phyloP scores from a whole-genome alignment of 139 green algal genomes.

The Zygnema circumcarinatum region DNA sequence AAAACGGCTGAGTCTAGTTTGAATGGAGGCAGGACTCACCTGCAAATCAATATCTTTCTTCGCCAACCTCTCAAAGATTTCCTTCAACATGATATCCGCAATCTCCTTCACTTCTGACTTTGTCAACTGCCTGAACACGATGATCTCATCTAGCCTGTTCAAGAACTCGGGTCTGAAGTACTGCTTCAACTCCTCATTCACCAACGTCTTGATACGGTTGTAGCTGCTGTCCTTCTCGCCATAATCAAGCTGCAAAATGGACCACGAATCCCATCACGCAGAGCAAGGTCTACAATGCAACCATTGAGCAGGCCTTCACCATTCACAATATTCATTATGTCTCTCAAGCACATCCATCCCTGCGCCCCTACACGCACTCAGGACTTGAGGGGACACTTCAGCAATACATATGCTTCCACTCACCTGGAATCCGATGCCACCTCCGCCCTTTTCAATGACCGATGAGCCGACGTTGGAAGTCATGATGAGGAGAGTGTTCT shows the following conservation, averaged over 20 bases:
- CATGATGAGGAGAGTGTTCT: slow-evolving; percentile 99
- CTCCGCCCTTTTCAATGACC: slow-evolving; percentile 93
- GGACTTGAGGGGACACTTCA: too few relatives aligned
- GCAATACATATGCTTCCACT: slow-evolving; percentile 8
- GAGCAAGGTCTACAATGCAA: too few relatives aligned
- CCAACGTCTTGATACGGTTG: slow-evolving; percentile 96
- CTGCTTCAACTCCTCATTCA: slow-evolving; percentile 99
- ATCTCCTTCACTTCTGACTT: slow-evolving; percentile 99
- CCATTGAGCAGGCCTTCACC: too few relatives aligned
- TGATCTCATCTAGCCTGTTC: slow-evolving; percentile 99
- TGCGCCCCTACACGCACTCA: too few relatives aligned
- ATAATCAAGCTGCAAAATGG: slow-evolving; percentile 63
- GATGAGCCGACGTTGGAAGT: slow-evolving; percentile 95
- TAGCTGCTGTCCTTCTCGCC: slow-evolving; percentile 78
- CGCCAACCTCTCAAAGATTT: slow-evolving; percentile 92
- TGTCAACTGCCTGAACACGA: slow-evolving; percentile 99
- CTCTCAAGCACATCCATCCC: too few relatives aligned
- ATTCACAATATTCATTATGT: too few relatives aligned
- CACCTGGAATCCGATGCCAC: slow-evolving; percentile 80
- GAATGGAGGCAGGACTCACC: slow-evolving; percentile 47
- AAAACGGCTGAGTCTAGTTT: too few relatives aligned
- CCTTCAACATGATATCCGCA: slow-evolving; percentile 96
- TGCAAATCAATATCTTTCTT: slow-evolving; percentile 90
- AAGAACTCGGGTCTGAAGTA: slow-evolving; percentile 99
- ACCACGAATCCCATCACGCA: too few relatives aligned